Percentiles rank a stretch among this genome's conserved stretches.
phyloP scores from a whole-genome alignment of 2,329 filamentous ascomycete genomes.

The Trichoderma sp. region DNA sequence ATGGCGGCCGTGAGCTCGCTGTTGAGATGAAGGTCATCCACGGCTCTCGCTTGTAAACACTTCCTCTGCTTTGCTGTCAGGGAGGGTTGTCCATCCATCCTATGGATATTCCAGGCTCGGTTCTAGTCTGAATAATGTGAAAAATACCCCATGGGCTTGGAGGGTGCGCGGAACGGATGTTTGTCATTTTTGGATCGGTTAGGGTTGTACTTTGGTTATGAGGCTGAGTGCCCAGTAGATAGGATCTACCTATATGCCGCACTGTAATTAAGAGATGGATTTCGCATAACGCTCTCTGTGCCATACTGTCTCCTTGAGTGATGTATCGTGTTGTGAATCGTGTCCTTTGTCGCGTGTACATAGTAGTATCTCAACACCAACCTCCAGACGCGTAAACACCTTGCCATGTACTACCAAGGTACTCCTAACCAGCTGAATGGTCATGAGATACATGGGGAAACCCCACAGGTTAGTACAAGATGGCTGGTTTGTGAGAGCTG shows the following conservation, averaged over 20 bases:
- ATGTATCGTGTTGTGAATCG: neutral
- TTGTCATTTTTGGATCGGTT: conserved; percentile 32
- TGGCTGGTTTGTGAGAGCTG: neutral
- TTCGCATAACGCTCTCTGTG: conserved; percentile 25
- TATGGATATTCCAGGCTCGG: conserved; percentile 12
- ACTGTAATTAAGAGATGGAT: conserved; percentile 33
- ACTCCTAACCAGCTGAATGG: neutral
- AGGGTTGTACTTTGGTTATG: conserved; percentile 34
- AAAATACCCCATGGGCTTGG: conserved; percentile 11
- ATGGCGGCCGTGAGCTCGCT: conserved; percentile 87
- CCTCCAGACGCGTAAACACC: neutral
- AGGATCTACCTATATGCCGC: conserved; percentile 42
- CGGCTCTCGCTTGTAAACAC: conserved; percentile 60
- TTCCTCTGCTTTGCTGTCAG: neutral
- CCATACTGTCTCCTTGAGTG: neutral
- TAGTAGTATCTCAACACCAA: too few species aligned
- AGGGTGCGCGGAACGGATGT: conserved; percentile 18
- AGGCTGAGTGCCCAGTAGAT: conserved; percentile 41
- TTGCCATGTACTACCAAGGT: neutral
- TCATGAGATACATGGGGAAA: neutral
- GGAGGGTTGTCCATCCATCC: conserved; percentile 11
- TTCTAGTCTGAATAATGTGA: conserved; percentile 13
- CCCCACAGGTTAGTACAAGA: neutral
- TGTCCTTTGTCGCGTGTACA: neutral
- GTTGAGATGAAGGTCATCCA: conserved; percentile 99